Evolutionary conservation across 257 asterid species (phyloP), one percentile per base, ranked within the genome.

Genomic region (Scutellaria baicalensis): DNA sequence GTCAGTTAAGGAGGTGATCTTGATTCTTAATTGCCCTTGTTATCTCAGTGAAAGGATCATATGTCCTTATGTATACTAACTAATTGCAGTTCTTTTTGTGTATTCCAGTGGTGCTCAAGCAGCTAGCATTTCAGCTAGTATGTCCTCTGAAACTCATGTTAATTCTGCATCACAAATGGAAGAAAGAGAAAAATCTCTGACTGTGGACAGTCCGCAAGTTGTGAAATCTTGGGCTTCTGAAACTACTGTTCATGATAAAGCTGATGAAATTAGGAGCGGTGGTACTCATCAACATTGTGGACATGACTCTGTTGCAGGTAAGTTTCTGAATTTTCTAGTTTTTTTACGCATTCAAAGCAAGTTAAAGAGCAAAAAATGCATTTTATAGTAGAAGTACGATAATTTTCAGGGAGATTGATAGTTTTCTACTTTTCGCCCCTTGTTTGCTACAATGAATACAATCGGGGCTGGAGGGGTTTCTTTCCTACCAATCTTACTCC

Each of bases 1-100:
- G 76, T 64, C 80, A 43, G 35, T 73, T 78, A 40, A 86, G 86
- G 84, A 85, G 90, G 97, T 89, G 66, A 66, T 80, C 62, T 49
- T 74, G 61, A 9, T 66, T 54, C 64, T 55, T 71, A 17, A 63
- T 42, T 50, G 70, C 59, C 59, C 75, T 40, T 60, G 33, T 75
- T 66, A 17, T 69, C 18, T 69, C 44, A 12, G 68, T 38, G 21
- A 36, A 51, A 33, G 33, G 43, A 75, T 47, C 33, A 42, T 35
- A 27, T 36, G n/a, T 33, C 18, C 45, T 36, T 58, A 33, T 39
- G 23, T 57, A 18, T 60, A 63, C 55, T 70, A 51, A 61, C 72
- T 72, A 66, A 77, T 43, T 74, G 63, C 62, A 16, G 17, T 38
- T 44, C n/a, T n/a, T 56, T 47, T 35, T 54, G 5, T 36, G 42